A percentile compares a stretch with the other conserved stretches of the same genome.
phyloP scores from a whole-genome alignment of 129 eudicot species.

The Artemisia annua region DNA sequence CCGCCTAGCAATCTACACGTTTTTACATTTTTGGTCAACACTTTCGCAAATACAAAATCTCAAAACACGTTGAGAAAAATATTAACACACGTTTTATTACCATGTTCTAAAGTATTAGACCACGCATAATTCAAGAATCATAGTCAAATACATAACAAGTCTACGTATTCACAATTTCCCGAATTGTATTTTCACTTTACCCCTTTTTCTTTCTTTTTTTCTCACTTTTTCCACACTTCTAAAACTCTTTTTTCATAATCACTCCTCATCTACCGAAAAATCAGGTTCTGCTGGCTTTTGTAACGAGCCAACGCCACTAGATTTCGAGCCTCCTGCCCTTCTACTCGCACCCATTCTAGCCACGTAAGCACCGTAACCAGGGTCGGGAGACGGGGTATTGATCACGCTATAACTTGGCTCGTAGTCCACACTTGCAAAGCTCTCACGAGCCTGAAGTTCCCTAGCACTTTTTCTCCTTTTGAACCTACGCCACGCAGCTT shows the following conservation, averaged over 20 bases:
- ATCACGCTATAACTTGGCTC: conserved; percentile 25
- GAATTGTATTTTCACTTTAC: conserved; percentile 18
- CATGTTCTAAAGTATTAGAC: conserved; percentile 11
- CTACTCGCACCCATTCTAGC: conserved; percentile 37
- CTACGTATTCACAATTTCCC: conserved; percentile 38
- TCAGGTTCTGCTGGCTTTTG: conserved; percentile 69
- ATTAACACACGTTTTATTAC: conserved; percentile 17
- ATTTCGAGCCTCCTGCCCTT: conserved; percentile 40
- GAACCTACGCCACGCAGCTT: conserved; percentile 61
- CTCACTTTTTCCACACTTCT: conserved; percentile 15
- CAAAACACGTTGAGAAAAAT: not conserved
- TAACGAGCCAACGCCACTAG: conserved; percentile 38
- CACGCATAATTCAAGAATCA: conserved; percentile 26
- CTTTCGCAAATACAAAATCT: not conserved
- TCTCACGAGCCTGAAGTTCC: conserved; percentile 50
- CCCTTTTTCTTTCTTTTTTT: conserved; percentile 17
- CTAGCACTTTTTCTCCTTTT: conserved; percentile 46
- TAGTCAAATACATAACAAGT: conserved; percentile 27
- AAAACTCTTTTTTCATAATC: not conserved
- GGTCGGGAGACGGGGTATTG: conserved; percentile 30
- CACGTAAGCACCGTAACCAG: conserved; percentile 48
- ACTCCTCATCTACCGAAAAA: conserved; percentile 63
- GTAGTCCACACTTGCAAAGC: conserved; percentile 27
- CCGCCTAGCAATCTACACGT: too few species aligned
- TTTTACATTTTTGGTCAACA: too few species aligned